Evolutionary conservation across 352 stramenopile species (phyloP).

Genomic region (Phytophthora fragariae): DNA sequence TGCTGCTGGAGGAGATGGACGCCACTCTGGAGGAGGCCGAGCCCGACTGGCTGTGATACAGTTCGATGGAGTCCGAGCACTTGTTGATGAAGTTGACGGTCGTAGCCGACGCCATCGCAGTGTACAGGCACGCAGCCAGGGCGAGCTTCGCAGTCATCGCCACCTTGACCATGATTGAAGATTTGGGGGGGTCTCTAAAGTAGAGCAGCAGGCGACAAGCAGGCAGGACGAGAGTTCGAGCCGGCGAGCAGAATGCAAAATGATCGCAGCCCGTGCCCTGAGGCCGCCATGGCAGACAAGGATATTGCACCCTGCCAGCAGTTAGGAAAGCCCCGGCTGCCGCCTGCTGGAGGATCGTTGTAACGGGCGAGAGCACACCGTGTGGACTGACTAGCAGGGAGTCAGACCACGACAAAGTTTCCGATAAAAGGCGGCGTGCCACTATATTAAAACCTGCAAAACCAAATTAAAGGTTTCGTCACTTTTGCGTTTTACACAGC

Average conservation of each 20-base stretch:
- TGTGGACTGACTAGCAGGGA: slow-evolving; percentile 29
- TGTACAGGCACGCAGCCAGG: slow-evolving; percentile 33
- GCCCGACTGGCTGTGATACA: slow-evolving; percentile 50
- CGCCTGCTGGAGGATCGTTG: slow-evolving; percentile 15
- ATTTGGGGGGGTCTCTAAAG: slow-evolving; percentile 19
- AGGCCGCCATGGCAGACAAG: not conserved
- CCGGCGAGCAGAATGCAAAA: slow-evolving; percentile 43
- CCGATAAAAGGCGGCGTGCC: not conserved
- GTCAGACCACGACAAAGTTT: slow-evolving; percentile 19
- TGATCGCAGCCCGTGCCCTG: slow-evolving; percentile 6
- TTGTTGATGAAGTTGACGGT: slow-evolving; percentile 59
- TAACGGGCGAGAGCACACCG: slow-evolving; percentile 1
- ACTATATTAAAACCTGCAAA: not conserved
- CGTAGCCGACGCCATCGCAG: slow-evolving; percentile 26
- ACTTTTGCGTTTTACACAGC: not conserved
- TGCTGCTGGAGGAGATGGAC: slow-evolving; percentile 31
- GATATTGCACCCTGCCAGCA: slow-evolving; percentile 13
- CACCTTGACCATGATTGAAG: slow-evolving; percentile 41
- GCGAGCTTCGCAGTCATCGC: slow-evolving; percentile 27
- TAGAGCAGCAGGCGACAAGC: slow-evolving; percentile 8
- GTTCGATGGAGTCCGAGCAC: slow-evolving; percentile 42
- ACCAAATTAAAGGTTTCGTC: not conserved
- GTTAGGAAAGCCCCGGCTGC: slow-evolving; percentile 23
- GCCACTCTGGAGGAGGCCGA: slow-evolving; percentile 24
- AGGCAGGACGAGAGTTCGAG: slow-evolving; percentile 20